Evolutionary conservation across 495 filamentous ascomycete species (phyloP), one percentile per base, ranked within the genome.

Genomic region (Neurospora sp.): DNA sequence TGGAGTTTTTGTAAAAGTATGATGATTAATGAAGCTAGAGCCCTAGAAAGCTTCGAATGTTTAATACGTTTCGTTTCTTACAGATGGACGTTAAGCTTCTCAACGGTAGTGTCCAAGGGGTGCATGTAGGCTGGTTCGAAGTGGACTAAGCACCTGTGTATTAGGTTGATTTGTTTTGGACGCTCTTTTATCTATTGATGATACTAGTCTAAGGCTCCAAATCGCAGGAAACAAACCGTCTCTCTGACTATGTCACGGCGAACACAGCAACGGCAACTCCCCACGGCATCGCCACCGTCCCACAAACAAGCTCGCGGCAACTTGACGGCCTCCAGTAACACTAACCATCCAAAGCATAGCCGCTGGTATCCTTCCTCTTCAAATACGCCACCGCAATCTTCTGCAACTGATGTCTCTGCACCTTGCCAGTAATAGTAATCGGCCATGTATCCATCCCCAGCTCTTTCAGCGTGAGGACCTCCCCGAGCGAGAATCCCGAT

Each of bases 31-130:
- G 0, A 6, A 28, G 4, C 0, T 0, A 54, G 45, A 3, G 4
- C 4, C 0, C 1, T 11, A 5, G 10, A 24, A 24, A 54, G 45
- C 10, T 13, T 54, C 2, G 5, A 54, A 0, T 28, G 0, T 28
- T 1, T 0, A 3, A 13, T 28, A 0, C 0, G 1, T 28, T 7
- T 45, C 5, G 6, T 3, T 3, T 28, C 45, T 54, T 28, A 15
- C 0, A 19, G 13, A 11, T 62, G 24, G 54, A 9, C 6, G 3
- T 8, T 17, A 4, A 31, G 54, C 15, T 9, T 7, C 6, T 19
- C 28, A 15, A 34, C 15, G 54, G 13, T 34, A 62, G 28, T 62
- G 54, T 34, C 15, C 54, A 62, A 62, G 15, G 54, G 54, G 28
- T 62, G 13, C 3, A 15, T 34, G 13, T 4, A 59, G 21, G 15